Base-by-base conservation (phyloP, 2,329 filamentous ascomycete genomes). In the Calonectria henricotiae region DNA sequence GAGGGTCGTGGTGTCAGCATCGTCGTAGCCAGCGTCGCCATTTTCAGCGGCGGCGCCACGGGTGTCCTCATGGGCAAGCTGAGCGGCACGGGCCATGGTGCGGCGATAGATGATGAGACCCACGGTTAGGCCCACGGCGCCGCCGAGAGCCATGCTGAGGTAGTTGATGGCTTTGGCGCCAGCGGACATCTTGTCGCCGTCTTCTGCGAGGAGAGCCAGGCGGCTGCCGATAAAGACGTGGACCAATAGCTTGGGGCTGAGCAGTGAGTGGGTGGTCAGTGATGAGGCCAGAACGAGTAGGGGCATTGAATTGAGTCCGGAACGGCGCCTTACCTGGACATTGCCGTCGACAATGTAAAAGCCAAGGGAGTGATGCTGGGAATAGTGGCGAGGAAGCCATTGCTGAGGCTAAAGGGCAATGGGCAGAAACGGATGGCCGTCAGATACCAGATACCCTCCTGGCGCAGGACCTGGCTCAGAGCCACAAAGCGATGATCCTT, bases 401-500 rank as follows among this genome's bases (percentile, higher is more conserved):
- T 99, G 79, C 93, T 95, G 75, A 98, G 86, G 63, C 93, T 96
- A 81, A 97, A 99, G 15, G 96, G 96, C 70, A 99, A 81, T 2
- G 96, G 96, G 78, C 96, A 98, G 73, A 98, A 89, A 35, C 96
- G 90, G 76, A 99, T 96, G 89, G 96, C 97, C 72, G 94, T 92
- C 54, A 99, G 87, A 65, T 98, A 91, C 77, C 94, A 93, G 62
- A 99, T 83, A 0, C 96, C 96, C 78, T 99, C 96, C 78, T 94
- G 92, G 74, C 97, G 94, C 71, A 99, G 86, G 8, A 96, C 96
- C 77, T 98, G 89, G 25, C 93, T 90, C 30, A 99, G 88, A 5
- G 96, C 96, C 11, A 96, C 90, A 81, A 99, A 99, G 63, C 95
- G 90, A 80, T 91, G 92, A 83, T 99, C 96, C 74, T 89, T 87